Conservation (phyloP, 345 rosid genomes). For the Eucalyptus cloeziana region DNA sequence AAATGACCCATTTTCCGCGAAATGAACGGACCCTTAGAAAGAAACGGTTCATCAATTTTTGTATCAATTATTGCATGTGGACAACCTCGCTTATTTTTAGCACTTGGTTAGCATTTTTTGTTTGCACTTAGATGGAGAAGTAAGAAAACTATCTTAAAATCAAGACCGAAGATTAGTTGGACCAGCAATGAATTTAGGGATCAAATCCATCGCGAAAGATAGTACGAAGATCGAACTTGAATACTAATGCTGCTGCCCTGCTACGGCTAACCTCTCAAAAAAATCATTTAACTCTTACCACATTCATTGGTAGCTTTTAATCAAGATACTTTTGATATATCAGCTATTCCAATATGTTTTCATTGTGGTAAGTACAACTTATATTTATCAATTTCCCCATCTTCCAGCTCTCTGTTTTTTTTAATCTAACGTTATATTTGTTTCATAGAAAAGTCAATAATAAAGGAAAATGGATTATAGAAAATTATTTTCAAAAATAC, state of each 20-base stretch:
- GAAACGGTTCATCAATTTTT: neutral
- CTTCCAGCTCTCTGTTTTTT: no score
- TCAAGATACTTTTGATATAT: neutral
- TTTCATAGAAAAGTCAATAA: neutral
- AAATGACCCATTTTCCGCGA: no score
- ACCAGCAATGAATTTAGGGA: neutral
- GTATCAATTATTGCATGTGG: neutral
- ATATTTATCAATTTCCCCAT: neutral
- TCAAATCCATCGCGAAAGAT: neutral
- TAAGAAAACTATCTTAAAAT: neutral
- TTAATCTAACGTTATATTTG: neutral
- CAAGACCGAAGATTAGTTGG: neutral
- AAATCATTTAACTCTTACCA: neutral
- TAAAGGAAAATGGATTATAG: fast-evolving
- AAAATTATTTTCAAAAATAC: no score
- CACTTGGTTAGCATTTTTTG: neutral
- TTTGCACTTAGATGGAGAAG: neutral
- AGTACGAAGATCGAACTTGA: neutral
- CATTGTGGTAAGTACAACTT: neutral
- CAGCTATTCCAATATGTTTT: neutral
- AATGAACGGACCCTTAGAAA: neutral
- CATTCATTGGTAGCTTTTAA: neutral
- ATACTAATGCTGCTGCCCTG: neutral
- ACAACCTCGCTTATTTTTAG: neutral
- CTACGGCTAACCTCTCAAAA: neutral